Base-by-base conservation (phyloP, 1,139 yeast species). In the Nematodospora anomalae region DNA sequence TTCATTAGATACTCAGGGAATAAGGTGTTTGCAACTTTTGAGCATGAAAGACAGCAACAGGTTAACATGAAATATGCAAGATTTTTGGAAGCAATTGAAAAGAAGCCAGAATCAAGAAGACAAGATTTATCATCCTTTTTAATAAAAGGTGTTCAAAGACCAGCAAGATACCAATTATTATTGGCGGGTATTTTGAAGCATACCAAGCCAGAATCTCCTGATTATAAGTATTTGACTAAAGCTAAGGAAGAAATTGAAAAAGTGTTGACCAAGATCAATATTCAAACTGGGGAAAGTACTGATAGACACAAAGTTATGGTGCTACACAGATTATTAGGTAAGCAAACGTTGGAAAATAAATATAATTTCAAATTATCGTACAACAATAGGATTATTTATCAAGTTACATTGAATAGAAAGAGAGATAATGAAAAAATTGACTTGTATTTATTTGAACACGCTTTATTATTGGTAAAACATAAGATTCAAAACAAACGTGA, bases 1-100 rank as follows among this genome's bases (percentile, higher is more conserved):
- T 92, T 90, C 61, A 83, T 92, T 35, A 76, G 84, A 33, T 92
- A 92, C 57, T 95, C 96, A 42, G 97, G 97, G n/a, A 89, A 92
- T 41, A 94, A 94, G 57, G 89, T 92, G 37, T 89, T 88, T 64
- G 97, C 97, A 9, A 88, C 89, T 58, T 89, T 88, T 62, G 96
- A 92, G 60, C 89, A 89, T 62, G 98, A 92, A 63, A 76, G 97
- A 36, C 98, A 92, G 57, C 88, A 89, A 59, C 83, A 88, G 42
- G 87, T 84, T 20, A 92, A 94, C 58, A 83, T 94, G 41, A 77
- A 86, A 44, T 92, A 92, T 66, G 92, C 96, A 15, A 71, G 95
- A 53, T 92, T 92, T 58, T 86, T 92, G 41, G 96, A 88, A 53
- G 96, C 94, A 43, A 85, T 90, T 16, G 95, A 87, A 50, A 79